Evolutionary conservation across 331 rosid species (phyloP).

Genomic region (Stylosanthes scabra): DNA sequence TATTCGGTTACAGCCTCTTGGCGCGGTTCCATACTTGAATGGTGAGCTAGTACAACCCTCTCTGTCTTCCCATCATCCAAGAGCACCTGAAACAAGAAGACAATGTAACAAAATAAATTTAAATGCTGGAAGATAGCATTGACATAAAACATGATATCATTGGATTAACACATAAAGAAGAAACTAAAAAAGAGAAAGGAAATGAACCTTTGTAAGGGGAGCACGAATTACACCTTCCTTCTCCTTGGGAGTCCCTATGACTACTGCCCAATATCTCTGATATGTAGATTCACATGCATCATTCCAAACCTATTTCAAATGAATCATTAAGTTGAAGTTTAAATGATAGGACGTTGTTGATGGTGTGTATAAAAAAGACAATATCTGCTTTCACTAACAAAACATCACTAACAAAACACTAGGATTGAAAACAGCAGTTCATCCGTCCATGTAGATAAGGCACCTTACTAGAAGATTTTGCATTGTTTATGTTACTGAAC

Average conservation of each 20-base stretch:
- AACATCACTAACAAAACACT: constrained; percentile 11
- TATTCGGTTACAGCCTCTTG: constrained; percentile 93
- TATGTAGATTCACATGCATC: constrained; percentile 75
- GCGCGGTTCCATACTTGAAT: constrained; percentile 72
- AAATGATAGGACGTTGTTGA: constrained; percentile 20
- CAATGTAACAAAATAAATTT: constrained; percentile 21
- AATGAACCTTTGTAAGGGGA: constrained; percentile 84
- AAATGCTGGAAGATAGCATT: constrained; percentile 15
- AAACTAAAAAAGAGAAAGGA: constrained; percentile 32
- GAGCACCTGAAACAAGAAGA: constrained; percentile 64
- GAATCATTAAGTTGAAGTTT: constrained; percentile 9
- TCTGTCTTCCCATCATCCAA: constrained; percentile 93
- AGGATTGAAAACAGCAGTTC: constrained; percentile 15
- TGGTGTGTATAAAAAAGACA: too few species aligned
- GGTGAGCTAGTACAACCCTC: constrained; percentile 82
- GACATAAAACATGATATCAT: constrained; percentile 25
- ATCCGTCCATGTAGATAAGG: constrained; percentile 10
- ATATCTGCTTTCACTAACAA: constrained; percentile 23
- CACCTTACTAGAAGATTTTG: constrained; percentile 73
- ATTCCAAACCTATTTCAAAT: constrained; percentile 70
- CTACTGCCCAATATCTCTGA: constrained; percentile 93
- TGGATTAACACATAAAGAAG: constrained; percentile 18
- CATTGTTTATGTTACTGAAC: constrained; percentile 62
- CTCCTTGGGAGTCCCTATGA: constrained; percentile 86
- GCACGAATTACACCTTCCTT: constrained; percentile 85